phyloP scores from a whole-genome alignment of 352 stramenopile genomes.

The Blastocystis sp. region DNA sequence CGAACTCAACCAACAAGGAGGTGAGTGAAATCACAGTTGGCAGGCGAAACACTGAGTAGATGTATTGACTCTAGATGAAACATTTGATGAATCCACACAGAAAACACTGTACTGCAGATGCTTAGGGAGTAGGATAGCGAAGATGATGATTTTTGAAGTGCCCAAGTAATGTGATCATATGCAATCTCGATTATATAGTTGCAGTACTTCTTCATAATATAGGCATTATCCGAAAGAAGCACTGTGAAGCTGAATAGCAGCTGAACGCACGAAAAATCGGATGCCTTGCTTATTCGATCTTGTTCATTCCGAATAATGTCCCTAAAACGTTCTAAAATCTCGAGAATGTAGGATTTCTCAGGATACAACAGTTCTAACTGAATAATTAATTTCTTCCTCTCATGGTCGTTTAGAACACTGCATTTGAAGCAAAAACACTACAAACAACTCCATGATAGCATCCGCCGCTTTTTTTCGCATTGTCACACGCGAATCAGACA shows the following conservation, averaged over 20 bases:
- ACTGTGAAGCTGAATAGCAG: slow-evolving; percentile 35
- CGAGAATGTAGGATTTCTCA: not conserved
- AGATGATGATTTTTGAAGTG: not conserved
- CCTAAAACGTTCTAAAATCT: not conserved
- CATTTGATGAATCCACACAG: not conserved
- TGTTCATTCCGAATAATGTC: not conserved
- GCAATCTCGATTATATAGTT: not conserved
- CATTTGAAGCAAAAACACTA: not conserved
- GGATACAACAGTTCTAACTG: slow-evolving; percentile 40
- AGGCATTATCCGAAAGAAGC: not conserved
- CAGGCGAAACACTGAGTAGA: not conserved
- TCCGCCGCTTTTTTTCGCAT: not conserved
- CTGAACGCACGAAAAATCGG: not conserved
- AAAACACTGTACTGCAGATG: slow-evolving; percentile 6
- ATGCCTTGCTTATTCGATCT: not conserved
- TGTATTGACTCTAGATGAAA: not conserved
- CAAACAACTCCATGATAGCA: not conserved
- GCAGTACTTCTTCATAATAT: slow-evolving; percentile 1
- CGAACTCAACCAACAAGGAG: not conserved
- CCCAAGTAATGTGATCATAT: not conserved
- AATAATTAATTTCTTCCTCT: slow-evolving; percentile 20
- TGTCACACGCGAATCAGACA: not conserved
- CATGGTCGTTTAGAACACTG: slow-evolving; percentile 54
- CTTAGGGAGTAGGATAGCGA: not conserved
- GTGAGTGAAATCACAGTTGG: not conserved